Conservation (phyloP, 192 early-diverging fungal genomes). For the Backusella australiensis region DNA sequence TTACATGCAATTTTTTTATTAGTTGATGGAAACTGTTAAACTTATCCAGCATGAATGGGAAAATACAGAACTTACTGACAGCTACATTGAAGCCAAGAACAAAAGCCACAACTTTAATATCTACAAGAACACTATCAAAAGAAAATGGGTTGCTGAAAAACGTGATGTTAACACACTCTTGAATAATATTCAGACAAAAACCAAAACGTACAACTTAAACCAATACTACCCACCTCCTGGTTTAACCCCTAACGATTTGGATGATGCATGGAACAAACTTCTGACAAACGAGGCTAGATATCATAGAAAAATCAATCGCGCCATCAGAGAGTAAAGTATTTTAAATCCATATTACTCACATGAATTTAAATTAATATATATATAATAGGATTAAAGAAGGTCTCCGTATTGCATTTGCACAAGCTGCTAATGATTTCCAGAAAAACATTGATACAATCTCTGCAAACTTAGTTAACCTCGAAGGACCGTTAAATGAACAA, state of each 20-base stretch:
- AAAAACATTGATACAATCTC: slow-evolving; percentile 70
- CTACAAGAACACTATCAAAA: slow-evolving; percentile 82
- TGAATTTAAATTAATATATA: not conserved
- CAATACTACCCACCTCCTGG: slow-evolving; percentile 83
- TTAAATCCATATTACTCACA: not conserved
- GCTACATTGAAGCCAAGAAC: slow-evolving; percentile 74
- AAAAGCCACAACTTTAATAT: slow-evolving; percentile 72
- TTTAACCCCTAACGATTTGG: slow-evolving; percentile 70
- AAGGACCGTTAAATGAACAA: slow-evolving; percentile 69
- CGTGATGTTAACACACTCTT: slow-evolving; percentile 88
- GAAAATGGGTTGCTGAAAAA: slow-evolving; percentile 89
- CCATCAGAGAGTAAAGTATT: slow-evolving; percentile 71
- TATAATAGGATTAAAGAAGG: slow-evolving; percentile 71
- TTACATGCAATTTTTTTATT: not conserved
- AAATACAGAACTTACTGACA: slow-evolving; percentile 54
- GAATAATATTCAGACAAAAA: slow-evolving; percentile 96
- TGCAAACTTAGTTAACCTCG: slow-evolving; percentile 57
- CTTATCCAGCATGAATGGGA: slow-evolving; percentile 69
- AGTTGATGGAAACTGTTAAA: slow-evolving; percentile 69
- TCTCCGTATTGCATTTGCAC: slow-evolving; percentile 75
- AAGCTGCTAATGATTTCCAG: slow-evolving; percentile 81
- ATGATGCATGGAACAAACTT: slow-evolving; percentile 72
- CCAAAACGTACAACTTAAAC: slow-evolving; percentile 89
- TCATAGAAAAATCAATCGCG: slow-evolving; percentile 80
- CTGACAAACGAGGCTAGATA: slow-evolving; percentile 72